Evolutionary conservation across 176 grass and related monocot genomes (phyloP).

Genomic region (Carex parvula): DNA sequence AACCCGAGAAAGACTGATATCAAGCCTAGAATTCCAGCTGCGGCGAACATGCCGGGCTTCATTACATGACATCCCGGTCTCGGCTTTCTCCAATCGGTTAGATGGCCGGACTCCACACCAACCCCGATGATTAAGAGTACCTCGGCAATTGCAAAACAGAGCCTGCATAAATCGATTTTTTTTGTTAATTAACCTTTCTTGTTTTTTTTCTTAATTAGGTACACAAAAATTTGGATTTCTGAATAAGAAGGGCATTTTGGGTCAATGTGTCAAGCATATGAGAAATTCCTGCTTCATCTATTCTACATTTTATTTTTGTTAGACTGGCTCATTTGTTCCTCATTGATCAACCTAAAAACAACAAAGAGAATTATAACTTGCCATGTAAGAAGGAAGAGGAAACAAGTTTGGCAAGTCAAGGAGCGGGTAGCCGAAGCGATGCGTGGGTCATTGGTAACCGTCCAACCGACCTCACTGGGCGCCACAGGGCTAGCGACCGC

Average conservation of each 20-base stretch:
- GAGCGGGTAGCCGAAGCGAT: conserved; percentile 12
- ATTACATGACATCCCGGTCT: conserved; percentile 61
- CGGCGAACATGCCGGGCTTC: conserved; percentile 66
- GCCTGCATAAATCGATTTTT: conserved; percentile 33
- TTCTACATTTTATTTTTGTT: background rate
- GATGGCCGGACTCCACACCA: conserved; percentile 67
- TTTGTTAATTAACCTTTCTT: background rate
- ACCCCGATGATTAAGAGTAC: conserved; percentile 84
- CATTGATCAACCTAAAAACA: background rate
- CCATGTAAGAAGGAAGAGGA: conserved; percentile 85
- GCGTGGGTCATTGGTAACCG: conserved; percentile 39
- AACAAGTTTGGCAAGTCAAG: conserved; percentile 55
- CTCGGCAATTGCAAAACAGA: conserved; percentile 86
- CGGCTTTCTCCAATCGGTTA: conserved; percentile 69
- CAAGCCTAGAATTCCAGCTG: conserved; percentile 77
- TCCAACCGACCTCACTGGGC: conserved; percentile 14
- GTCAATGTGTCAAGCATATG: background rate
- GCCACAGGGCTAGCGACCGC: conserved; percentile 44
- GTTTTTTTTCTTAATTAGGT: background rate
- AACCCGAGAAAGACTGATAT: conserved; percentile 75
- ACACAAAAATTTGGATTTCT: background rate
- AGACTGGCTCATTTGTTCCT: background rate
- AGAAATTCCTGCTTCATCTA: background rate
- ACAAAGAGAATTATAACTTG: background rate
- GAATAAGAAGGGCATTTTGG: background rate